A percentile compares a stretch with the other conserved stretches of the same genome.
Conservation (phyloP, 2,329 filamentous ascomycete species). For the Fusarium devonianum region DNA sequence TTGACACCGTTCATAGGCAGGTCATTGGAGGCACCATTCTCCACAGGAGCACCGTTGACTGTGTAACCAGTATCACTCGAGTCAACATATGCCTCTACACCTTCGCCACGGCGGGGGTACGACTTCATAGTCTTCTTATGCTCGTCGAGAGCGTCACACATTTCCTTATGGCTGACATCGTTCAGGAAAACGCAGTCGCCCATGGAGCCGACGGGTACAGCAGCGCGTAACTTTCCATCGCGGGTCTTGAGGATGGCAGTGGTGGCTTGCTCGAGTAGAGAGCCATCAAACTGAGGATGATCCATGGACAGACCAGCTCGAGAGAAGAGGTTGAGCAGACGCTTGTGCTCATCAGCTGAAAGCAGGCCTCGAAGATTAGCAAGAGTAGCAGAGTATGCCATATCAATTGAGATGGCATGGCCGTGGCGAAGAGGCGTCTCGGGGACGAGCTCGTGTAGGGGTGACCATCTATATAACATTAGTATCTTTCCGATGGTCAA, state of each 20-base stretch:
- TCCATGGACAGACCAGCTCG: constrained; percentile 76
- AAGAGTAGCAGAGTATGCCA: constrained; percentile 76
- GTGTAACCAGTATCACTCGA: constrained; percentile 70
- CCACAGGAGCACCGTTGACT: constrained; percentile 42
- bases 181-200: constrained; percentile 74
- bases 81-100: constrained; percentile 74
- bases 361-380: constrained; percentile 69
- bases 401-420: constrained; percentile 78
- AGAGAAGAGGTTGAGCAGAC: constrained; percentile 72
- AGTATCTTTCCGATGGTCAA: not conserved
- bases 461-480: constrained; percentile 65
- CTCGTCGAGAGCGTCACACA: constrained; percentile 64
- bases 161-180: constrained; percentile 67
- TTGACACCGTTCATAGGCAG: constrained; percentile 14
- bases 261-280: constrained; percentile 70
- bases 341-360: constrained; percentile 64
- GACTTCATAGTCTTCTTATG: constrained; percentile 71
- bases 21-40: constrained; percentile 15
- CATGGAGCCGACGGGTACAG: constrained; percentile 69
- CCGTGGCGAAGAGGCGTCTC: constrained; percentile 74
- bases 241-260: constrained; percentile 74
- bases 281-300: constrained; percentile 71
- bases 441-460: constrained; percentile 73
- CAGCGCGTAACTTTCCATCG: constrained; percentile 71
- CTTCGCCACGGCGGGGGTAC: constrained; percentile 69